Conservation (phyloP, 2,329 filamentous ascomycete genomes). For the Monilinia polystroma region DNA sequence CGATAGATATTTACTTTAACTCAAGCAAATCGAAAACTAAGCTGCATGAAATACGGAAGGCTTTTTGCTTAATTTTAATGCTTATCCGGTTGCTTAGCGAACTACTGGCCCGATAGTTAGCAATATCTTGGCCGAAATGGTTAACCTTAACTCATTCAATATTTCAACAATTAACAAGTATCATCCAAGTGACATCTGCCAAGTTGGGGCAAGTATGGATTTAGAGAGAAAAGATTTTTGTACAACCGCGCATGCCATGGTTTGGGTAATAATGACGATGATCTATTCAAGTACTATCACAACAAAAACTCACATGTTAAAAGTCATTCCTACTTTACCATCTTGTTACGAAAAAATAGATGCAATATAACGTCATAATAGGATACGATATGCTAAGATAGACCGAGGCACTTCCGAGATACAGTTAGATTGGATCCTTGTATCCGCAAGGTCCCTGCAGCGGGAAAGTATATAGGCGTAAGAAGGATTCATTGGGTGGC, state of each 20-base stretch:
- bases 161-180: too few relatives aligned
- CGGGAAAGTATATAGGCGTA: constrained; percentile 22
- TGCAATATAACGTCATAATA: constrained; percentile 19
- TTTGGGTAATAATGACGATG: constrained; percentile 6
- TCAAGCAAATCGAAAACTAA: not conserved
- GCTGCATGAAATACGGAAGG: not conserved
- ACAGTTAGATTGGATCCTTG: constrained; percentile 13
- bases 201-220: not conserved
- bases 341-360: not conserved
- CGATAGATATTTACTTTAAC: not conserved
- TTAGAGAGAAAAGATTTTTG: constrained; percentile 2
- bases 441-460: constrained; percentile 19
- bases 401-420: constrained; percentile 22
- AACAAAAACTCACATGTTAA: constrained; percentile 11
- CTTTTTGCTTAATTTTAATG: not conserved
- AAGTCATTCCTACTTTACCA: not conserved
- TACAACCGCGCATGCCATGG: constrained; percentile 1
- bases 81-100: constrained; percentile 5
- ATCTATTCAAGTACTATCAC: not conserved
- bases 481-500: constrained; percentile 13
- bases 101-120: not conserved
- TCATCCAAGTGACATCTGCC: not conserved
- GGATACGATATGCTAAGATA: constrained; percentile 6
- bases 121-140: not conserved
- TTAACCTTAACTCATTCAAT: not conserved